Base-by-base conservation (phyloP, 352 stramenopile species). In the Phytophthora aleatoria region DNA sequence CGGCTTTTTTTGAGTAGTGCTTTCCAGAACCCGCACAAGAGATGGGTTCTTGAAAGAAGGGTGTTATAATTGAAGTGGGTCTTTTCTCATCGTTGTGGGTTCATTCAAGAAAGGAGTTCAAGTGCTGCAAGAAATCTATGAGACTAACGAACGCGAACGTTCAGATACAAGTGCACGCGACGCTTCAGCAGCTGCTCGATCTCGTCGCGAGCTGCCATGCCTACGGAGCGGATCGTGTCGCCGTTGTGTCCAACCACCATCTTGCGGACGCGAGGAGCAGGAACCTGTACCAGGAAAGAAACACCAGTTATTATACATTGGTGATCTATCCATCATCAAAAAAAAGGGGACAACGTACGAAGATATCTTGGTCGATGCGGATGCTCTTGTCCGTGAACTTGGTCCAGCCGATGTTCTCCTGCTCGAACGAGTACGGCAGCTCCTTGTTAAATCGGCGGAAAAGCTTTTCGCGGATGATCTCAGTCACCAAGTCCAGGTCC, bases 381-480 rank as follows among this genome's bases (percentile, higher is more conserved):
- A 96, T 48, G 50, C 85, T 96, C 26, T 88, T 90, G 69, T 96
- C 87, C 56, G 77, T 90, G 61, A 96, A 94, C 53, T 83, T 85
- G 42, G 87, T 96, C 87, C 87, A 96, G 50, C 87, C 87, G 47
- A 78, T 87, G 55, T 92, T 94, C 64, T 94, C 84, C 61, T 94
- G 85, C 47, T 91, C 73, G 38, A 94, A 83, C n/a, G 57, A 62
- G 68, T 96, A 96, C 45, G 87, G 87, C 27, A 96, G 75, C 56
- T 96, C 87, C 67, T 94, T 85, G 69, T 96, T 94, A 56, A 92
- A 94, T 51, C 87, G 85, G n/a, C 83, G 67, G 61, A 89, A 96
- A 48, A 96, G 79, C 70, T 96, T 93, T 50, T 93, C 87, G 26
- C 87, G 85, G 54, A 96, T 96, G 70, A 96, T 96, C 61, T 96